These are phyloP conservation scores for Ophiostoma perfectum DNA, from an alignment of 2,329 filamentous ascomycete genomes.

Conservation along the genomic window DNA sequence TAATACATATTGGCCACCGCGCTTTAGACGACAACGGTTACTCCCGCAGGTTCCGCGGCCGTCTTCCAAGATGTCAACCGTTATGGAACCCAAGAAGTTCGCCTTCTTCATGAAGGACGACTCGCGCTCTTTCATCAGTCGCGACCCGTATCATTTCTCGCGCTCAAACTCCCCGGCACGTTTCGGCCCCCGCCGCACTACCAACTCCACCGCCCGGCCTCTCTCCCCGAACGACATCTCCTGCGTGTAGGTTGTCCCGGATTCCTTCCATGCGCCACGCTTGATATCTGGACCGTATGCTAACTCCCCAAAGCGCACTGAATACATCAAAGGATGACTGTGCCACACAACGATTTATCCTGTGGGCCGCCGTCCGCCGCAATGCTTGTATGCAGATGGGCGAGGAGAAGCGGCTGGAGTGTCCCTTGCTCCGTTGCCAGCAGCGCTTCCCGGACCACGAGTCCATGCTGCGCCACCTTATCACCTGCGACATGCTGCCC, in stretches of 20 bases:
- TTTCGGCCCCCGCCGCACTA: slow-evolving; percentile 24
- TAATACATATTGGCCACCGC: slow-evolving; percentile 7
- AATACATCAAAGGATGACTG: slow-evolving; percentile 44
- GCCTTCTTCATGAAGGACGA: slow-evolving; percentile 27
- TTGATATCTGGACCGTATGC: not conserved
- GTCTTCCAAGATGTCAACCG: slow-evolving; percentile 17
- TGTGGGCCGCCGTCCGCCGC: slow-evolving; percentile 52
- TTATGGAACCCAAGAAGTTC: slow-evolving; percentile 28
- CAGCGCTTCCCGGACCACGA: slow-evolving; percentile 49
- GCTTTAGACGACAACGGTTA: slow-evolving; percentile 4
- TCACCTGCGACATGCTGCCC: slow-evolving; percentile 43
- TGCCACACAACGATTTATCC: slow-evolving; percentile 50
- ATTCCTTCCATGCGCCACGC: not conserved
- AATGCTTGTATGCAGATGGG: slow-evolving; percentile 47
- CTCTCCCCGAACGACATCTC: slow-evolving; percentile 20
- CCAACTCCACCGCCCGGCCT: slow-evolving; percentile 22
- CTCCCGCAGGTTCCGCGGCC: slow-evolving; percentile 3
- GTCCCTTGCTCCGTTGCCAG: slow-evolving; percentile 48
- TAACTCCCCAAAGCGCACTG: slow-evolving; percentile 12
- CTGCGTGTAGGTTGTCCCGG: slow-evolving; percentile 26
- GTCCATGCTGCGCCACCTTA: slow-evolving; percentile 49
- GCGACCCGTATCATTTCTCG: slow-evolving; percentile 11
- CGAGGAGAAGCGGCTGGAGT: slow-evolving; percentile 44
- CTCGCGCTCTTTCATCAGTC: slow-evolving; percentile 13
- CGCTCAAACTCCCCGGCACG: slow-evolving; percentile 26